Percentiles rank a stretch among this genome's conserved stretches.
These are phyloP conservation scores for Inga laurina DNA, from an alignment of 306 rosid genomes.

Conservation along the genomic window DNA sequence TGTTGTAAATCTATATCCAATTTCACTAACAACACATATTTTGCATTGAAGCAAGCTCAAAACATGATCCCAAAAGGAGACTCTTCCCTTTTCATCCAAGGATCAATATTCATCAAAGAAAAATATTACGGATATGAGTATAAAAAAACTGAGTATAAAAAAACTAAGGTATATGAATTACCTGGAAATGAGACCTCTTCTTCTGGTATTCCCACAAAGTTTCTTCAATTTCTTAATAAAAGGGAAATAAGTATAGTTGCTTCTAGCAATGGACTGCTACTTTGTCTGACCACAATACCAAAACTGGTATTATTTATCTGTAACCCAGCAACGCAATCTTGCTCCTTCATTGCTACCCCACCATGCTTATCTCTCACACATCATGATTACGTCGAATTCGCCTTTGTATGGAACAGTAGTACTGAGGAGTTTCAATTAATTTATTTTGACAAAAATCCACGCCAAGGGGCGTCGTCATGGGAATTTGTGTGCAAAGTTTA, in stretches of 20 bases:
- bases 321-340: background rate
- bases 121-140: too few relatives aligned
- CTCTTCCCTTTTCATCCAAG: background rate
- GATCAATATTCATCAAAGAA: rapidly evolving
- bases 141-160: too few relatives aligned
- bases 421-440: background rate
- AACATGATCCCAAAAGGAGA: background rate
- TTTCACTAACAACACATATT: background rate
- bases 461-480: too few relatives aligned
- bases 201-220: background rate
- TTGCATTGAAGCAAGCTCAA: background rate
- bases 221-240: background rate
- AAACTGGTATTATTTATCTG: background rate
- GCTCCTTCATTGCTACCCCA: background rate
- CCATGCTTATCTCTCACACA: rapidly evolving
- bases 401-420: background rate
- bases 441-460: background rate
- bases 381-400: background rate
- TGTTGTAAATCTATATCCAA: background rate
- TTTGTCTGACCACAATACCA: background rate
- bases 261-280: background rate
- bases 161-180: background rate
- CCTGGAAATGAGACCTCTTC: background rate
- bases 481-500: background rate
- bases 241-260: background rate